Base-by-base conservation (phyloP, 1,284 basidiomycete genomes). In the Ceratobasidium sp. region DNA sequence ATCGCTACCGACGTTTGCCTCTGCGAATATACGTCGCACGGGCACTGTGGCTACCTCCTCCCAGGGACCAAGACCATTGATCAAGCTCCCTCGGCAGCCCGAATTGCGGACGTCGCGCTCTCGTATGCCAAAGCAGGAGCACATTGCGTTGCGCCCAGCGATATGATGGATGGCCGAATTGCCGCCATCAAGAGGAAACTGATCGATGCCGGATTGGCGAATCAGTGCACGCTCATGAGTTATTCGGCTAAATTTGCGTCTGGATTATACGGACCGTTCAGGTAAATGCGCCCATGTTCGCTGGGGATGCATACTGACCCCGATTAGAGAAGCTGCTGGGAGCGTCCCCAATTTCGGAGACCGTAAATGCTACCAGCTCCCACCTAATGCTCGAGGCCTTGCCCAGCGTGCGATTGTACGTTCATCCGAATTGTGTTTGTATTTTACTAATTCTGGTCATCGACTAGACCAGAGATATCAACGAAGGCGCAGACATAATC, bases 241-340 rank as follows among this genome's bases (percentile, higher is more conserved):
- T 99, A 99, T 79, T 92, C 93, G n/a, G 97, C 97, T 71, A 99
- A 99, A 79, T 99, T 99, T 76, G 95, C 97, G 0, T 96, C 93
- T 75, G 85, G 88, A n/a, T 80, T 99, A 68, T 99, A 99, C 77
- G 97, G 97, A 0, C 97, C 97, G 0, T 99, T 99, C 87, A 84
- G 95, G 92, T 93, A n/a, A n/a, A n/a, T 93, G 73, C 72, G 85
- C 75, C 3, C 10, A 62, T 62, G 42, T 32, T 5, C 27, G 3
- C 17, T 32, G 40, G 15, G 32, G 32, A 3, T 52, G 49, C 45
- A 69, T 70, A 12, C 7, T 68, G 40, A 52, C 7, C 52, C 32
- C 35, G 56, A n/a, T n/a, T 74, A 95, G 94, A 75, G 97, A 99
- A 73, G 96, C 96, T 5, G 96, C 96, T 0, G 95, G 94, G 4